A percentile compares a stretch with the other conserved stretches of the same genome.
These are phyloP conservation scores for Populus tremula DNA, from an alignment of 345 rosid species.

Conservation along the genomic window DNA sequence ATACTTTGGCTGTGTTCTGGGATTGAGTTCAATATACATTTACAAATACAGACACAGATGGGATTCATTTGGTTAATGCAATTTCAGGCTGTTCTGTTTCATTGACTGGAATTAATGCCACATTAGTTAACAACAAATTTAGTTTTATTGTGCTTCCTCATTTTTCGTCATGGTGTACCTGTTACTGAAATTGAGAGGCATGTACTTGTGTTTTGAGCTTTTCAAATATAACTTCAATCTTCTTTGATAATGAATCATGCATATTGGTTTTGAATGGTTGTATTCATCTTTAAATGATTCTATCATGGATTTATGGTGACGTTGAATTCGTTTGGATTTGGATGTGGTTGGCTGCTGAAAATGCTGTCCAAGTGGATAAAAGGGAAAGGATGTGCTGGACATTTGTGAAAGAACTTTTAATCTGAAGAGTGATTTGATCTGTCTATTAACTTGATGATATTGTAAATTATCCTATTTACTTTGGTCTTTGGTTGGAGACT, in stretches of 20 bases:
- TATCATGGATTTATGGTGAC: background rate
- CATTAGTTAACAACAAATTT: background rate
- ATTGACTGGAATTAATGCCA: background rate
- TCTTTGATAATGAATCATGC: background rate
- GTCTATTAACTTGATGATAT: background rate
- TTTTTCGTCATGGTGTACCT: background rate
- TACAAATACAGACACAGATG: background rate
- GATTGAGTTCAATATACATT: background rate
- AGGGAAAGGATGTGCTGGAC: background rate
- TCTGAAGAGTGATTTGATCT: background rate
- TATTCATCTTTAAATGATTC: background rate
- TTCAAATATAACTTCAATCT: background rate
- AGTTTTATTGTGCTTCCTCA: background rate
- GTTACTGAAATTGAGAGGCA: background rate
- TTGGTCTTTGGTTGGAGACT: background rate
- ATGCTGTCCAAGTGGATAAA: background rate
- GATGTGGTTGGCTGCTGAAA: background rate
- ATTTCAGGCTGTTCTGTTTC: background rate
- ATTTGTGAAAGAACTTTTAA: background rate
- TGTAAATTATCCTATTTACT: background rate
- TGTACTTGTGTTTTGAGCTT: background rate
- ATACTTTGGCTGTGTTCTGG: background rate
- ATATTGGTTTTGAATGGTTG: background rate
- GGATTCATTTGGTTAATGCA: background rate
- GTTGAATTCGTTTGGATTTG: background rate